Percentiles rank a stretch among this genome's conserved stretches.
phyloP scores from a whole-genome alignment of 2,329 filamentous ascomycete species.

The Fusarium nelsonii region DNA sequence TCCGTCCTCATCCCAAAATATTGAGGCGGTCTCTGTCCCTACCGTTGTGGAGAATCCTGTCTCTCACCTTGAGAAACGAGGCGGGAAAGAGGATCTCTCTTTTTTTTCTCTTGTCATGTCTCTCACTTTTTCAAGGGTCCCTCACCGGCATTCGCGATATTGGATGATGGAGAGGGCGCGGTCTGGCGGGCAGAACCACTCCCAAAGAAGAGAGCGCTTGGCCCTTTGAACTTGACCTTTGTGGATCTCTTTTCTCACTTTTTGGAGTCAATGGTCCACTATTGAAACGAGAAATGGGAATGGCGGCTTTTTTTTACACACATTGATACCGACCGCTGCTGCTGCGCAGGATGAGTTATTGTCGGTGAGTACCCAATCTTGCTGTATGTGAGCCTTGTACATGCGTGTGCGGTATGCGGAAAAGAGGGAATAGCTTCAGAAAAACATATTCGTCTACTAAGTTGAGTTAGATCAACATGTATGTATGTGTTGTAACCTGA shows the following conservation, averaged over 20 bases:
- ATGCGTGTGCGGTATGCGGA: not conserved
- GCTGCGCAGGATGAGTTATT: constrained; percentile 20
- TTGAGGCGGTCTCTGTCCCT: constrained; percentile 9
- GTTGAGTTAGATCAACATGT: too few species aligned
- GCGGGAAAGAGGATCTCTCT: constrained; percentile 4
- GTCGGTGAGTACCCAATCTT: constrained; percentile 37
- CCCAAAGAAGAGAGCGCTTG: constrained; percentile 19
- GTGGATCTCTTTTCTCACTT: too few species aligned
- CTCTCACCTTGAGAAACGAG: not conserved
- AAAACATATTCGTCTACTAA: not conserved
- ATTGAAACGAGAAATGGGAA: not conserved
- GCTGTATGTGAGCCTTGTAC: constrained; percentile 15
- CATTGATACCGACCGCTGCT: not conserved
- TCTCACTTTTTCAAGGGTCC: not conserved
- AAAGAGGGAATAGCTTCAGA: constrained; percentile 6
- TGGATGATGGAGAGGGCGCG: constrained; percentile 22
- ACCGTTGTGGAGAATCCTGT: constrained; percentile 4
- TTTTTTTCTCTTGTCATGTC: not conserved
- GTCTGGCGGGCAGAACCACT: constrained; percentile 28
- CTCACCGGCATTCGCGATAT: constrained; percentile 15
- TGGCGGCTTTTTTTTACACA: not conserved
- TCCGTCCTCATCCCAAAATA: too few species aligned
- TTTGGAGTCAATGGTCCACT: not conserved
- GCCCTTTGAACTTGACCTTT: not conserved
- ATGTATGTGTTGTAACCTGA: constrained; percentile 39